Base-by-base conservation (phyloP, 495 filamentous ascomycete genomes). In the Margaritispora aquatica region DNA sequence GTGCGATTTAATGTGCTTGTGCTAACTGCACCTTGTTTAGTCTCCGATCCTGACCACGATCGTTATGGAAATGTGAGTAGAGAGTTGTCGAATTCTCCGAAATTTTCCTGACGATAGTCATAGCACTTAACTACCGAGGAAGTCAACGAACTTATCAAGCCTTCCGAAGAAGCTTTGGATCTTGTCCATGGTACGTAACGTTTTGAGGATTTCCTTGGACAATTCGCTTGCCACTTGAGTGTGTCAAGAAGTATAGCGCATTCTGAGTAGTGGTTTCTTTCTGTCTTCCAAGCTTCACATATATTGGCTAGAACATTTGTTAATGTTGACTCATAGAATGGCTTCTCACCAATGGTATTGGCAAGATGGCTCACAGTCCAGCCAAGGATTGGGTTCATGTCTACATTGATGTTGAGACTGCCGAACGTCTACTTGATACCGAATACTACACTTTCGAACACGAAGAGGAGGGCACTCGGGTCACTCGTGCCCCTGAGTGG, bases 391-490 rank as follows among this genome's bases (percentile, higher is more conserved):
- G 74, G 65, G 65, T 83, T 27, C 64, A 78, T n/a, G 80, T 85
- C 57, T 73, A 83, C 59, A 78, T 77, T n/a, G 75, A 70, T 5
- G 63, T 76, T 19, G 69, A 74, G 36, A 79, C 84, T 57, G 76
- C 76, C 0, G 84, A 87, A 60, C 66, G 68, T 15, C 72, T 87
- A 1, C 77, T 87, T 53, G 73, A 78, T 53, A 80, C 84, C 4
- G 71, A 84, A 59, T 87, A 84, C 61, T 77, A 81, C 58, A 61
- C 79, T 41, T 84, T 84, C 66, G 68, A 79, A 62, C 80, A 86
- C 60, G 19, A 44, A 17, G 58, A 57, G 26, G 60, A 67, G 19
- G 74, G 71, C 20, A 60, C 67, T 20, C 29, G 67, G 53, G 57
- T 74, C 26, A 58, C 72, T 34, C 71, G 71, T 2, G 68, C 70